Evolutionary conservation across 192 early-diverging fungal genomes (phyloP), one percentile per base, ranked within the genome.

Genomic region (Rhizoclosmatium globosum): DNA sequence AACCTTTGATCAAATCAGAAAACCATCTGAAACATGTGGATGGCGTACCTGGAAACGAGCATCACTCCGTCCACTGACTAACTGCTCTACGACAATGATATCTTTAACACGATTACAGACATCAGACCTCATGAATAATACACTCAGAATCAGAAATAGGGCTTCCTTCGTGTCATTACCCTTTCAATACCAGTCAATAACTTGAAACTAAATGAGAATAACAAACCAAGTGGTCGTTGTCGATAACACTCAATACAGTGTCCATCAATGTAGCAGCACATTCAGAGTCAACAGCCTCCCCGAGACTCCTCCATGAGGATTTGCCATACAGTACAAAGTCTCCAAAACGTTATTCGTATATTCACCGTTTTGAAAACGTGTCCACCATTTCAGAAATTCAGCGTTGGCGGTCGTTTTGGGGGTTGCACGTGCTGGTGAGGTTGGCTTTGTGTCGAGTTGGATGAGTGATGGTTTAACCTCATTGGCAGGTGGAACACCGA

Each of bases 21-120:
- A 46, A 23, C 9, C 0, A 68, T 47, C 9, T 4, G 31, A 64
- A 64, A 64, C 11, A 64, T n/a, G 31, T n/a, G 9, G n/a, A 19
- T 41, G n/a, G 23, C 0, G 11, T 13, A 62, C 72, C 72, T 74
- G 58, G 62, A 74, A 74, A 7, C 59, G 56, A 17, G 44, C 72
- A 47, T 74, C 59, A 64, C 72, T 74, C 23, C 72, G 7, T 19
- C 7, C 47, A 19, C 15, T 15, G 6, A 74, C n/a, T n/a, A 74
- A 47, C 7, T 21, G 38, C 23, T 17, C 59, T 31, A 74, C 69
- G 47, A 68, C 50, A n/a, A 21, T 46, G 44, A 48, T 7, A 15
- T 46, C 67, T 31, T 15, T 17, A 41, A 41, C 1, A 19, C 23
- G 7, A 9, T 7, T 31, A 1, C 60, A 19, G 6, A 56, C 69